Evolutionary conservation across 192 early-diverging fungal species (phyloP).

Genomic region (Umbelopsis isabellina): DNA sequence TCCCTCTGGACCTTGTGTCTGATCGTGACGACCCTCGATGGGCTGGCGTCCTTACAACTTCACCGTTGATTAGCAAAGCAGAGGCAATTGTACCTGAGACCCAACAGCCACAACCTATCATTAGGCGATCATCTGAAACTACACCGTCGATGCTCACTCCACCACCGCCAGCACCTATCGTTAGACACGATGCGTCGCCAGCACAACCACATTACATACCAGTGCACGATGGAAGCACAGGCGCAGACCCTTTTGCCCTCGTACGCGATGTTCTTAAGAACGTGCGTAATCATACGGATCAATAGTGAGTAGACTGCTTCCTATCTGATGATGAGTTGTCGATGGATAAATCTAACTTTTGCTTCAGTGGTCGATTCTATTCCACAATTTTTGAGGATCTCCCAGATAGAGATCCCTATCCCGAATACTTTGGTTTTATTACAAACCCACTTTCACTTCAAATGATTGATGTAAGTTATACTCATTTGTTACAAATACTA

Average conservation of each 20-base stretch:
- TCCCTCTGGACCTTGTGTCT: conserved; percentile 78
- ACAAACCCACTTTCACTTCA: conserved; percentile 77
- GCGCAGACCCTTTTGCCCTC: conserved; percentile 26
- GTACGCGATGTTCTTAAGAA: conserved; percentile 47
- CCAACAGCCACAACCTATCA: background rate
- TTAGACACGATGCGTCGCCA: background rate
- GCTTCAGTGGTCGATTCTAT: conserved; percentile 58
- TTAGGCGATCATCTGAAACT: background rate
- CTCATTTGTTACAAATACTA: background rate
- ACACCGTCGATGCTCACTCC: background rate
- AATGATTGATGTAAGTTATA: conserved; percentile 56
- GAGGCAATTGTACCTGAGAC: background rate
- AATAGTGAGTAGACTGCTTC: conserved; percentile 38
- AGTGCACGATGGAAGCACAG: background rate
- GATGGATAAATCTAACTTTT: background rate
- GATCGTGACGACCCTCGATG: conserved; percentile 52
- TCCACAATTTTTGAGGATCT: conserved; percentile 81
- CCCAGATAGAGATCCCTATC: conserved; percentile 76
- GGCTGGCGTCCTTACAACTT: conserved; percentile 31
- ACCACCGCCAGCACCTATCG: background rate
- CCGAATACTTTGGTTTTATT: conserved; percentile 91
- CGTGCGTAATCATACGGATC: conserved; percentile 49
- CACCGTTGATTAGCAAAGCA: background rate
- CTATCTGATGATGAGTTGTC: background rate
- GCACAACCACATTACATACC: background rate